phyloP scores from a whole-genome alignment of 371 early-diverging fungal genomes.

The Synchytrium microbalum region DNA sequence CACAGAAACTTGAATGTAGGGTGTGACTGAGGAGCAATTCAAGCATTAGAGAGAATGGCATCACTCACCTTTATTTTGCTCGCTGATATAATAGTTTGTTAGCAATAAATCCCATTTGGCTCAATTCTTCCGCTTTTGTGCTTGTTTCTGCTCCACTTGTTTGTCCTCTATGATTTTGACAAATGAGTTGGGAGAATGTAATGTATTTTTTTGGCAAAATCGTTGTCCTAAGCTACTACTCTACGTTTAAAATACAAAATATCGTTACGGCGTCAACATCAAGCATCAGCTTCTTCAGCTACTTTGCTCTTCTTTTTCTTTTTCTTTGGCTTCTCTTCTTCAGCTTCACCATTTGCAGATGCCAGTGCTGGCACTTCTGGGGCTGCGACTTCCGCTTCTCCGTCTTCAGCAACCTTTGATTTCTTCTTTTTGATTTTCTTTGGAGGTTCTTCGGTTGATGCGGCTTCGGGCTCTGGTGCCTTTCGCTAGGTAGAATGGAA shows the following conservation, averaged over 20 bases:
- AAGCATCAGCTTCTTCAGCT: not conserved
- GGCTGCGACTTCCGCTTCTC: conserved; percentile 24
- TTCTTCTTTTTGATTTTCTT: conserved; percentile 25
- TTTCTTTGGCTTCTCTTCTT: conserved; percentile 1
- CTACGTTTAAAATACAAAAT: too few species aligned
- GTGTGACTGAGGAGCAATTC: conserved; percentile 16
- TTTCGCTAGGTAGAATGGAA: conserved; percentile 13
- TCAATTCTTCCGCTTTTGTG: too few species aligned
- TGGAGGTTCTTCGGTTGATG: not conserved
- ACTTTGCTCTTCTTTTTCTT: conserved; percentile 8
- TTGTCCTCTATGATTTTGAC: too few species aligned
- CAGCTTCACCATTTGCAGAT: not conserved
- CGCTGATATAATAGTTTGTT: too few species aligned
- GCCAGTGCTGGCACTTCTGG: not conserved
- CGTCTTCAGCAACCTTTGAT: conserved; percentile 23
- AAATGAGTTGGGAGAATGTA: too few species aligned
- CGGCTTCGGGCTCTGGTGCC: conserved; percentile 25
- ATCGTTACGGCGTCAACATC: too few species aligned
- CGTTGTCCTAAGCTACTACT: too few species aligned
- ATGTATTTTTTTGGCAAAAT: too few species aligned
- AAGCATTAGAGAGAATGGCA: not conserved
- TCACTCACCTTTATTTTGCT: too few species aligned
- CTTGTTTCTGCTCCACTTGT: too few species aligned
- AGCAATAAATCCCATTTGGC: too few species aligned
- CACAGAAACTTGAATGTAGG: not conserved